Evolutionary conservation across 805 yeast genomes (phyloP).

Genomic region (Komagataella kurtzmanii): DNA sequence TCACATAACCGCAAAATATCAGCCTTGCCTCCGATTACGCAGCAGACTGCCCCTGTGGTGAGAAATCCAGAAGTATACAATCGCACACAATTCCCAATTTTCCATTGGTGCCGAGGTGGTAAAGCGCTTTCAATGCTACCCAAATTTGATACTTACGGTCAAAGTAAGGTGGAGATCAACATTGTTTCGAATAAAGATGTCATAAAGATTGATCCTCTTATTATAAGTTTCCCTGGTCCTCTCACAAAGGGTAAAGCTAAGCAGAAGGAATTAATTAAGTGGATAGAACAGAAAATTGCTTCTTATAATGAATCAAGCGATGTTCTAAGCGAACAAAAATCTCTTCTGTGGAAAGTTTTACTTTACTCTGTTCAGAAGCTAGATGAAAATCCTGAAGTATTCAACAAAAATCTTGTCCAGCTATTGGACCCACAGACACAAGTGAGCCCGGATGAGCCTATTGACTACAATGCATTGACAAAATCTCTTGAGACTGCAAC

Average conservation of each 20-base stretch:
- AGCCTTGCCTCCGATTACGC: background rate
- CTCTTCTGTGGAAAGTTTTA: slow-evolving; percentile 15
- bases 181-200: slow-evolving; percentile 20
- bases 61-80: background rate
- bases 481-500: slow-evolving; percentile 4
- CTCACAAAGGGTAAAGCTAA: slow-evolving; percentile 41
- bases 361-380: slow-evolving; percentile 11
- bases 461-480: slow-evolving; percentile 10
- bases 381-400: slow-evolving; percentile 15
- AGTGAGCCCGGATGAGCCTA: slow-evolving; percentile 6
- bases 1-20: background rate
- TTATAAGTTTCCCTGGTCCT: slow-evolving; percentile 56
- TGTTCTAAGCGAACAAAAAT: slow-evolving; percentile 8
- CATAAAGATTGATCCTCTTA: slow-evolving; percentile 31
- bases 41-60: background rate
- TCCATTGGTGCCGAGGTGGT: slow-evolving; percentile 45
- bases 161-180: slow-evolving; percentile 18
- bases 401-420: slow-evolving; percentile 19
- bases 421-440: slow-evolving; percentile 29
- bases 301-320: slow-evolving; percentile 6
- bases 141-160: slow-evolving; percentile 20
- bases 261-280: slow-evolving; percentile 54
- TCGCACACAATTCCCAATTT: slow-evolving; percentile 40
- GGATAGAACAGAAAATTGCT: slow-evolving; percentile 33
- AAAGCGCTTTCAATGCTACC: slow-evolving; percentile 33